Evolutionary conservation across 2,329 filamentous ascomycete species (phyloP), one percentile per base, ranked within the genome.

Genomic region (Rosellinia necatrix): DNA sequence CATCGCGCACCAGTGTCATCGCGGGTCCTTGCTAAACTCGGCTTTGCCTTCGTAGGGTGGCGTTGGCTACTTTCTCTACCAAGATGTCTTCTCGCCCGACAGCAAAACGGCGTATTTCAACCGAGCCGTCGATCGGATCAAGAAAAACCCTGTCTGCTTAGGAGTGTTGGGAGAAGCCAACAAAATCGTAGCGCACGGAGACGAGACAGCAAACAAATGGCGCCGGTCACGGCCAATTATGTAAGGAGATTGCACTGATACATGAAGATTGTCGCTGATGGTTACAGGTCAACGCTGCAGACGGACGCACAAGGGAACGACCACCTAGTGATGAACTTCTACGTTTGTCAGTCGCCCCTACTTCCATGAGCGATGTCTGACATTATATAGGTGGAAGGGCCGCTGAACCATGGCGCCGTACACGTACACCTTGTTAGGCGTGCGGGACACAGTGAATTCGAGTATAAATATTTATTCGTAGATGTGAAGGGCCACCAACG

Each of bases 41-140:
- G 6, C 12, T 27, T 49, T 52, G 5, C 21, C 40, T 41, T 12
- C 6, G 27, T 64, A 92, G 89, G 86, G 86, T 59, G 87, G 85
- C n/a, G 88, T 97, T 8, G 81, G 81, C 51, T 91, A 90, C 66
- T 80, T 94, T 46, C 79, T 96, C 19, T 96, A 89, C 74, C 82
- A 84, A 3, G 91, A 96, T 60, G 89, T 96, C 40, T 91, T 96
- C 72, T 89, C 89, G 3, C 82, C 89, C 17, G 88, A 92, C 69
- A 94, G 90, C 77, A 92, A 91, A 74, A 93, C 89, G 13, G 84
- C 86, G 53, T 86, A 94, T 70, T 97, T 96, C 80, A 96, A 96
- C 75, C 87, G 89, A 61, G 90, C 91, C 1, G 89, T 96, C 43
- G 84, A 90, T 68, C 85, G 86, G 59, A 86, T 97, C 70, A 90